Conservation (phyloP, 805 yeast genomes). For the Wickerhamomyces pijperi region DNA sequence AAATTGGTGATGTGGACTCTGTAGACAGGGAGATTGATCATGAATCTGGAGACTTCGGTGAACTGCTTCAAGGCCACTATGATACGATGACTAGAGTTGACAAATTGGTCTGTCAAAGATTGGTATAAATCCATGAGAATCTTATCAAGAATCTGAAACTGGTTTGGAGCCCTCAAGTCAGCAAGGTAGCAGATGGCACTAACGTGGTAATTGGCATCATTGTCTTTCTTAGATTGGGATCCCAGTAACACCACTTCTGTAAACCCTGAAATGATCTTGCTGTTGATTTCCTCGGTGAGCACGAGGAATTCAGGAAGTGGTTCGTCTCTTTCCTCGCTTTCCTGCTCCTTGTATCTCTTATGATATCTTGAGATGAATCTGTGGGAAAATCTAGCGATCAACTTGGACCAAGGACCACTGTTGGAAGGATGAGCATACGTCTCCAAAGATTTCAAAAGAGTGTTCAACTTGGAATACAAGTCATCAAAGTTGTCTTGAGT, state of each 20-base stretch:
- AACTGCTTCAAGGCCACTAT: conserved; percentile 60
- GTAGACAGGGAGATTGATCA: conserved; percentile 51
- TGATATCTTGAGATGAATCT: conserved; percentile 51
- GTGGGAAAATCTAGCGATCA: conserved; percentile 55
- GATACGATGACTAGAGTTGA: conserved; percentile 72
- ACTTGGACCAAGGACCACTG: conserved; percentile 75
- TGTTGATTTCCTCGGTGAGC: conserved; percentile 24
- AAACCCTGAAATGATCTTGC: conserved; percentile 29
- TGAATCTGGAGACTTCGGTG: conserved; percentile 51
- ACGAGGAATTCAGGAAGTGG: conserved; percentile 14
- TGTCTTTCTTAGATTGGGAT: conserved; percentile 61
- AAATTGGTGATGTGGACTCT: conserved; percentile 74
- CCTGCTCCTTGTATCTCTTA: conserved; percentile 42
- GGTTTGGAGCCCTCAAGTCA: conserved; percentile 41
- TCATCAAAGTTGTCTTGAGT: conserved; percentile 35
- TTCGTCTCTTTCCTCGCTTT: conserved; percentile 16
- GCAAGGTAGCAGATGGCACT: conserved; percentile 45
- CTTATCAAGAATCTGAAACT: conserved; percentile 33
- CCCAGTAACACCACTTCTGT: conserved; percentile 49
- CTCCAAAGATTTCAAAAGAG: conserved; percentile 55
- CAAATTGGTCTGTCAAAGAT: conserved; percentile 49
- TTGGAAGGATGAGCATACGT: conserved; percentile 91
- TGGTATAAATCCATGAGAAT: conserved; percentile 67
- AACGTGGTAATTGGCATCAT: conserved; percentile 46
- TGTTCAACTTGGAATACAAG: conserved; percentile 38